phyloP scores from a whole-genome alignment of 768 basidiomycete genomes.

The Auricularia heimuer region DNA sequence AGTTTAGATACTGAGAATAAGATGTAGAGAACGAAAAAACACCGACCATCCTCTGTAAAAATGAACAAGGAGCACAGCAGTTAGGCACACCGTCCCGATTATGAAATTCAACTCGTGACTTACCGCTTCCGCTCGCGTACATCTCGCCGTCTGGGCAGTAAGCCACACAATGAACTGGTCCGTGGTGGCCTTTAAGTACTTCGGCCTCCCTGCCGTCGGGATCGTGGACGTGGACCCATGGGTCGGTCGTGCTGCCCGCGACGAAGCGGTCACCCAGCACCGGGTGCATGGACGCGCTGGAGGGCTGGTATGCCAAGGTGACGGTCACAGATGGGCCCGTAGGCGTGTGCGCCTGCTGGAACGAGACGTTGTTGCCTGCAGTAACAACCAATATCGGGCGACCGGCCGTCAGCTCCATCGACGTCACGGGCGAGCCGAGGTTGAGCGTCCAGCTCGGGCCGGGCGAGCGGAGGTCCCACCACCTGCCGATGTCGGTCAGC shows the following conservation, averaged over 20 bases:
- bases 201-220: constrained; percentile 86
- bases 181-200: constrained; percentile 92
- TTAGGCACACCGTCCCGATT: neutral
- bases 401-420: constrained; percentile 82
- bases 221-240: constrained; percentile 93
- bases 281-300: constrained; percentile 93
- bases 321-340: constrained; percentile 19
- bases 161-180: constrained; percentile 89
- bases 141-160: constrained; percentile 96
- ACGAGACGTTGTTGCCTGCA: constrained; percentile 85
- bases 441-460: constrained; percentile 58
- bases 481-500: constrained; percentile 37
- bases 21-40: neutral
- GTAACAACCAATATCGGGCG: constrained; percentile 83
- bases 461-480: constrained; percentile 91
- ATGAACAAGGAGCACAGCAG: constrained; percentile 2
- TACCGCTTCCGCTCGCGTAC: constrained; percentile 93
- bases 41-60: constrained; percentile 62
- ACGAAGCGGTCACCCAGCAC: constrained; percentile 82
- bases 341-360: constrained; percentile 72
- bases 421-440: constrained; percentile 75
- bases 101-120: constrained; percentile 23
- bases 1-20: constrained; percentile 7
- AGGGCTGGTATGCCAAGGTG: constrained; percentile 69
- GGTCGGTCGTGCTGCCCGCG: constrained; percentile 80